Base-by-base conservation (phyloP, 371 early-diverging fungal species). In the Mucor irregularis region DNA sequence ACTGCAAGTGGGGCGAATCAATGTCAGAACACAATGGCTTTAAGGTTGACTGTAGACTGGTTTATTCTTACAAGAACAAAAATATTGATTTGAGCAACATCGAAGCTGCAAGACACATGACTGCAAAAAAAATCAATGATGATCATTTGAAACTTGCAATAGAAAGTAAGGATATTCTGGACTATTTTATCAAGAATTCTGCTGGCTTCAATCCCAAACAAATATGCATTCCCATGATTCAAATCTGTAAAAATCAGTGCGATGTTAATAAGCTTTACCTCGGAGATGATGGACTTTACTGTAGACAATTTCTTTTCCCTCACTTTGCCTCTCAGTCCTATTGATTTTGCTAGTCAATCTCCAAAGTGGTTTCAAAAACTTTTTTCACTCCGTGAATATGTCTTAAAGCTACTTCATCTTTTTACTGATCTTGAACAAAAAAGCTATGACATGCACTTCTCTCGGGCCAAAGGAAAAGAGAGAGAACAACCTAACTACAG, bases 141-240 rank as follows among this genome's bases (percentile, higher is more conserved):
- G 51, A 51, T 39, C 51, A 51, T 24, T 14, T 51, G 34, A 51
- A 51, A 51, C 29, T 51, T 9, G 14, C 21, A 16, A 26, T 51
- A 5, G 51, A 51, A 51, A 39, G 40, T 19, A 51, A 51, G 21
- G 51, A 39, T 28, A 51, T 51, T 17, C 14, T 51, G 4, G 51
- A 51, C 21, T 39, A n/a, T 29, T 1, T 51, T 2, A 25, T 43
- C 25, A 43, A 33, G 28, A 49, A 49, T 35, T 40, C 42, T 3
- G 4, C 0, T 0, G 11, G 7, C 13, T 40, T 40, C 42, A 24
- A 24, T 40, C 42, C 21, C 24, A 40, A 21, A 21, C 3, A 11
- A 5, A 10, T 22, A 2, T 3, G 42, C 10, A 4, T 40, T 10
- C 42, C 42, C 0, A 22, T 40, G 3, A 40, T 40, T 24, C 42